Conservation (phyloP, 1,139 yeast genomes). For the Pichia sp. region DNA sequence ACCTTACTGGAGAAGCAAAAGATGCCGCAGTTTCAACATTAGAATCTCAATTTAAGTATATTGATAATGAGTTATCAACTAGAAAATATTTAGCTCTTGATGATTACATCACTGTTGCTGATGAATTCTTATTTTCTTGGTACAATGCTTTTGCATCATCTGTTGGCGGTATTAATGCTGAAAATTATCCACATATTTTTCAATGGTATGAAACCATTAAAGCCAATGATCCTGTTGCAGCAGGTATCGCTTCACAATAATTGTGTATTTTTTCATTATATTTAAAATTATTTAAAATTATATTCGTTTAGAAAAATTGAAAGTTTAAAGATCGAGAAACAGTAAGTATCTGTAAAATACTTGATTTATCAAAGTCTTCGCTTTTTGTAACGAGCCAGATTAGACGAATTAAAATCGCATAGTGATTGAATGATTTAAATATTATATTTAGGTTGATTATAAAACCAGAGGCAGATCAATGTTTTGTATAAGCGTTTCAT, state of each 20-base stretch:
- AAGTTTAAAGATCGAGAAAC: no score
- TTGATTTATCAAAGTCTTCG: no score
- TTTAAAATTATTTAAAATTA: no score
- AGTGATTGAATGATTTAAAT: no score
- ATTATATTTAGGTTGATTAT: no score
- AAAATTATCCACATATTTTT: slow-evolving; percentile 11
- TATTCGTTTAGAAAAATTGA: no score
- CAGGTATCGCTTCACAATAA: no score
- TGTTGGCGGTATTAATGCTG: background rate
- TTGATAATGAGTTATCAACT: slow-evolving; percentile 7
- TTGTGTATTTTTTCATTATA: no score
- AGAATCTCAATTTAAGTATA: background rate
- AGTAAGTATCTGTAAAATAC: no score
- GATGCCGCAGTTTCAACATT: background rate
- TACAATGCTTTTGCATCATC: background rate
- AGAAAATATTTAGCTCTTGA: slow-evolving; percentile 3
- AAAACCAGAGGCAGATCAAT: slow-evolving; percentile 6
- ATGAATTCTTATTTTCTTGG: slow-evolving; percentile 1
- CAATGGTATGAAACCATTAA: slow-evolving; percentile 14
- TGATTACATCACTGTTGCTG: slow-evolving; percentile 8
- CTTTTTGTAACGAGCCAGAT: no score
- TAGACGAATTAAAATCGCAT: no score
- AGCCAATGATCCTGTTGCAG: no score
- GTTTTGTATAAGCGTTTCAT: background rate
- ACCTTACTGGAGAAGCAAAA: slow-evolving; percentile 6